Evolutionary conservation across 1,284 basidiomycete species (phyloP).

Genomic region (Inonotus hispidus): DNA sequence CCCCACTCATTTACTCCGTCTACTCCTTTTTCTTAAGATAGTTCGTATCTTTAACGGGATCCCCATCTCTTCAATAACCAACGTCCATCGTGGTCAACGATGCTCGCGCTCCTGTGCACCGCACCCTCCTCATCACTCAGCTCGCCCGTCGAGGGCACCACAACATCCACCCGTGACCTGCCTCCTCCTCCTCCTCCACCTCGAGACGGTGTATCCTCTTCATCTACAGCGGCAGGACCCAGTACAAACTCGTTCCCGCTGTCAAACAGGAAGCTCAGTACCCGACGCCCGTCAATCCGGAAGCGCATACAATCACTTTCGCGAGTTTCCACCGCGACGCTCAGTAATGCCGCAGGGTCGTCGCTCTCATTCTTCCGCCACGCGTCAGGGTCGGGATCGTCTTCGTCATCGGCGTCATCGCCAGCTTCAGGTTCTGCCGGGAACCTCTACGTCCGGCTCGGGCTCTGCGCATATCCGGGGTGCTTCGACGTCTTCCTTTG

Average conservation of each 20-base stretch:
- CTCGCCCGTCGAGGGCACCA: slow-evolving; percentile 1
- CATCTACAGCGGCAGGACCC: neutral
- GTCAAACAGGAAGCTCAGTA: neutral
- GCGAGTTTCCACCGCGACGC: neutral
- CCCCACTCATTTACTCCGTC: slow-evolving; percentile 7
- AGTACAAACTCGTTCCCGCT: neutral
- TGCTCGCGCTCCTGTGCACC: slow-evolving; percentile 12
- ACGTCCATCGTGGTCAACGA: neutral
- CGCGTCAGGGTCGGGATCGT: neutral
- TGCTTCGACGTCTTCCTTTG: slow-evolving; percentile 5
- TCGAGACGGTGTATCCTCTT: neutral
- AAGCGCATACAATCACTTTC: slow-evolving; percentile 5
- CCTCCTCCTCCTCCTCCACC: neutral
- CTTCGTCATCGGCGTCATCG: neutral
- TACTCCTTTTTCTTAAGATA: neutral
- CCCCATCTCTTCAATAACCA: neutral
- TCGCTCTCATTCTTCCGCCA: slow-evolving; percentile 2
- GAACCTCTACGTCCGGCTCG: neutral
- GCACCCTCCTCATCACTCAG: slow-evolving; percentile 5
- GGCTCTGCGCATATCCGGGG: neutral
- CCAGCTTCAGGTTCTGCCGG: neutral
- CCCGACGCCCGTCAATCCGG: neutral
- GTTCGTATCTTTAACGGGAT: neutral
- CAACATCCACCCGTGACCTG: neutral
- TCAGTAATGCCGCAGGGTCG: neutral